Conservation (phyloP, 106 monocot species). For the Dendrobium nobile region DNA sequence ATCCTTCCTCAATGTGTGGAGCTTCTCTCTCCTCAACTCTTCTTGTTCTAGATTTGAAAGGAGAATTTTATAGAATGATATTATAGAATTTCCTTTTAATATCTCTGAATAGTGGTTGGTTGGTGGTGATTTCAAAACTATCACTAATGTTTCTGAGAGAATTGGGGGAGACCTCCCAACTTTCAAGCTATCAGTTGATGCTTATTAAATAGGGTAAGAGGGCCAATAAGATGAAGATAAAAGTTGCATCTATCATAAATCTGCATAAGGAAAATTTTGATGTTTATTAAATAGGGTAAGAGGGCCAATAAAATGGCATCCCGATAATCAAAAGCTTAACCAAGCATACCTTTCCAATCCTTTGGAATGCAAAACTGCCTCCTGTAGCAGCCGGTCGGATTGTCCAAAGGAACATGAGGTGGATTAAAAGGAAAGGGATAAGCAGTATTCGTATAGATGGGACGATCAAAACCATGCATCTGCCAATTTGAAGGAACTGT, state of each 20-base stretch:
- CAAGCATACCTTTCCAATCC: constrained; percentile 72
- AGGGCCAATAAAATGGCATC: neutral
- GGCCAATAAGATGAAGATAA: neutral
- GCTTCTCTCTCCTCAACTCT: too few species aligned
- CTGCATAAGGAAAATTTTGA: neutral
- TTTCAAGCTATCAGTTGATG: too few species aligned
- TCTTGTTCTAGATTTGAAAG: too few species aligned
- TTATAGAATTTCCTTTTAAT: too few species aligned
- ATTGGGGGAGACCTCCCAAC: too few species aligned
- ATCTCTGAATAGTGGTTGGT: too few species aligned
- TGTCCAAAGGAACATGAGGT: constrained; percentile 69
- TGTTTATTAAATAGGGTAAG: neutral
- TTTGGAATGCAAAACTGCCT: constrained; percentile 62
- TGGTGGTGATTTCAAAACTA: too few species aligned
- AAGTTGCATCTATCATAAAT: neutral
- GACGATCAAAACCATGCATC: constrained; percentile 95
- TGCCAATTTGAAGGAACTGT: constrained; percentile 99
- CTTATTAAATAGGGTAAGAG: too few species aligned
- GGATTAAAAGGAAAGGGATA: constrained; percentile 93
- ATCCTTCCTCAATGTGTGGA: too few species aligned
- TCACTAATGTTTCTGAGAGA: too few species aligned
- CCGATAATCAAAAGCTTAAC: neutral
- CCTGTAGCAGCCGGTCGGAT: constrained; percentile 90
- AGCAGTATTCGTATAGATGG: constrained; percentile 84
- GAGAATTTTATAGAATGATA: too few species aligned